Base-by-base conservation (phyloP, 345 rosid genomes). In the Streptanthus diversifolius region DNA sequence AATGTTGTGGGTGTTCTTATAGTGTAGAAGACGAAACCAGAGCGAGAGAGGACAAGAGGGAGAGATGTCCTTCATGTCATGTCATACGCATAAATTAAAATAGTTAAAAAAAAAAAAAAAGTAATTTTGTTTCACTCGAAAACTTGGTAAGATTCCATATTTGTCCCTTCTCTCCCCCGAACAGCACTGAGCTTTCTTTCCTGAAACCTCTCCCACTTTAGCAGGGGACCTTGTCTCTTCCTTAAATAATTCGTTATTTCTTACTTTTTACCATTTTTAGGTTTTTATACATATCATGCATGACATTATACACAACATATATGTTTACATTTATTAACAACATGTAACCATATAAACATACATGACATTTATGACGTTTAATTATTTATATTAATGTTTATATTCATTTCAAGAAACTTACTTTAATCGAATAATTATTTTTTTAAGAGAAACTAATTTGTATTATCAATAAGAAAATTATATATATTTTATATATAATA, bases 151-250 rank as follows among this genome's bases (percentile, higher is more conserved):
- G 74, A 88, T 79, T 80, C 82, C 84, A 77, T 77, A 57, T 71
- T 68, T 71, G 59, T 69, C 45, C 73, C 67, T 1, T 40, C 45
- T 49, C 65, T 66, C 45, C 52, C 51, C 54, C 8, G 7, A 9
- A 10, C 25, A 52, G 3, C 25, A 71, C 61, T 43, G 35, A 81
- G 73, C 66, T 78, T 68, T 72, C 47, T 75, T 70, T 65, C 80
- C 77, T 73, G 41, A 75, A 84, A 74, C 60, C 73, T 68, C 67
- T 55, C 81, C 86, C 86, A 73, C 77, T 70, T 59, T 67, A 84
- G 63, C 83, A 67, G 90, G 87, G 75, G 76, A 53, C 63, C 56
- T 73, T 83, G 92, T 84, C 92, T 71, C 70, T 79, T 72, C 39
- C 74, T 78, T 58, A 51, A 74, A 64, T 77, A 79, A 68, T 43